phyloP scores from a whole-genome alignment of 495 filamentous ascomycete genomes.

The Aspergillus avenaceus region DNA sequence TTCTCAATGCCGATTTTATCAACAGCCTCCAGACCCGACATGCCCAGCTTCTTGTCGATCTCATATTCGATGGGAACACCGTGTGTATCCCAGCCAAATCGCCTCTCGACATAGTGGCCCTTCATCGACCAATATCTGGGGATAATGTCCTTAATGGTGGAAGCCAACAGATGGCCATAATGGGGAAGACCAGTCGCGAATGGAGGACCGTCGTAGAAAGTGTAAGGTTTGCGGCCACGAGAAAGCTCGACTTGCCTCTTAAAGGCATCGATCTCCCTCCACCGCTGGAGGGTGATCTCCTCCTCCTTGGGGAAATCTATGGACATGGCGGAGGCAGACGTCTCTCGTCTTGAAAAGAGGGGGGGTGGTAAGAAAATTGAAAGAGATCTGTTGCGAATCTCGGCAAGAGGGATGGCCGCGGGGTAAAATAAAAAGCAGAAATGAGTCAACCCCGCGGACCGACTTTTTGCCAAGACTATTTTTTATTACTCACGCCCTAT shows the following conservation, averaged over 20 bases:
- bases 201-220: constrained; percentile 56
- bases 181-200: constrained; percentile 79
- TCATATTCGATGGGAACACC: constrained; percentile 95
- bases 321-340: constrained; percentile 55
- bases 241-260: constrained; percentile 70
- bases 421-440: constrained; percentile 23
- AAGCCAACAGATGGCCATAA: constrained; percentile 93
- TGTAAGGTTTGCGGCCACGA: constrained; percentile 69
- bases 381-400: constrained; percentile 16
- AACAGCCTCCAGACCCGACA: constrained; percentile 85
- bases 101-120: constrained; percentile 73
- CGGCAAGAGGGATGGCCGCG: constrained; percentile 13
- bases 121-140: constrained; percentile 98
- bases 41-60: constrained; percentile 95
- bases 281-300: constrained; percentile 71
- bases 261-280: constrained; percentile 90
- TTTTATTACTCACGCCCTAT: no score
- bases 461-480: constrained; percentile 19
- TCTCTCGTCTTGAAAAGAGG: no score
- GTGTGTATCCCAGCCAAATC: constrained; percentile 88
- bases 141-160: constrained; percentile 97
- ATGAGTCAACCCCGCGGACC: constrained; percentile 35
- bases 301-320: constrained; percentile 93
- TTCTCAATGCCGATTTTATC: constrained; percentile 79
- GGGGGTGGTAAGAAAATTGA: no score